phyloP scores from a whole-genome alignment of 345 rosid genomes.

The Melaleuca alternifolia region DNA sequence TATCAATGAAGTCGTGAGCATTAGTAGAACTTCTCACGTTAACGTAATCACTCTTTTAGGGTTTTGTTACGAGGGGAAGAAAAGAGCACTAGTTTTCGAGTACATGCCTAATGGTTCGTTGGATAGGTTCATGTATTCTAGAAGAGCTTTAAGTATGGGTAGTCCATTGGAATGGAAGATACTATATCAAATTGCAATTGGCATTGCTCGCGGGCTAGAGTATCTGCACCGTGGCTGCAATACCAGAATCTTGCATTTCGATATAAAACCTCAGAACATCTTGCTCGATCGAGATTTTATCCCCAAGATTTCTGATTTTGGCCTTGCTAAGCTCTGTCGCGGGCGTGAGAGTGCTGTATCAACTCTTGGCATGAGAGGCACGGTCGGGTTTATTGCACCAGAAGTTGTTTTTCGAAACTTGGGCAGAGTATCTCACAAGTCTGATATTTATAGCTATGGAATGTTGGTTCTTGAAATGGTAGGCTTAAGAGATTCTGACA shows the following conservation, averaged over 20 bases:
- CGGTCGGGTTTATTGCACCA: slow-evolving; percentile 31
- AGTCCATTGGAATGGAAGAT: slow-evolving; percentile 6
- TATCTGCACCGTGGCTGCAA: slow-evolving; percentile 35
- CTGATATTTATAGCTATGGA: slow-evolving; percentile 43
- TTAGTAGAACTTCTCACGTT: slow-evolving; percentile 40
- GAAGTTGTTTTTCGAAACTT: slow-evolving; percentile 19
- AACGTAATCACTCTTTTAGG: slow-evolving; percentile 21
- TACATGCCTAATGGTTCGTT: slow-evolving; percentile 37
- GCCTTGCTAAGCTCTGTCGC: slow-evolving; percentile 30
- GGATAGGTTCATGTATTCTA: slow-evolving; percentile 16
- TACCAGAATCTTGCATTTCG: slow-evolving; percentile 31
- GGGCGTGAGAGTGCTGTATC: slow-evolving; percentile 22
- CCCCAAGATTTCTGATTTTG: slow-evolving; percentile 37
- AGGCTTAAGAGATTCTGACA: slow-evolving; percentile 8
- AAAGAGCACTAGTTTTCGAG: slow-evolving; percentile 28
- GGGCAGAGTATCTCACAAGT: slow-evolving; percentile 28
- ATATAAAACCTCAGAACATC: slow-evolving; percentile 41
- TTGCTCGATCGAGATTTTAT: slow-evolving; percentile 22
- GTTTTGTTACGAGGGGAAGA: slow-evolving; percentile 16
- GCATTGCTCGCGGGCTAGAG: slow-evolving; percentile 32
- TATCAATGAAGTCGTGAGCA: slow-evolving; percentile 34
- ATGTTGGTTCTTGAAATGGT: slow-evolving; percentile 36
- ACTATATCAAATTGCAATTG: slow-evolving; percentile 13
- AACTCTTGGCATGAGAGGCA: slow-evolving; percentile 12
- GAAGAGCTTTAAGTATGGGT: not conserved